Percentiles rank a stretch among this genome's conserved stretches.
phyloP scores from a whole-genome alignment of 495 filamentous ascomycete genomes.

The Melanomma pulvis-pyrius region DNA sequence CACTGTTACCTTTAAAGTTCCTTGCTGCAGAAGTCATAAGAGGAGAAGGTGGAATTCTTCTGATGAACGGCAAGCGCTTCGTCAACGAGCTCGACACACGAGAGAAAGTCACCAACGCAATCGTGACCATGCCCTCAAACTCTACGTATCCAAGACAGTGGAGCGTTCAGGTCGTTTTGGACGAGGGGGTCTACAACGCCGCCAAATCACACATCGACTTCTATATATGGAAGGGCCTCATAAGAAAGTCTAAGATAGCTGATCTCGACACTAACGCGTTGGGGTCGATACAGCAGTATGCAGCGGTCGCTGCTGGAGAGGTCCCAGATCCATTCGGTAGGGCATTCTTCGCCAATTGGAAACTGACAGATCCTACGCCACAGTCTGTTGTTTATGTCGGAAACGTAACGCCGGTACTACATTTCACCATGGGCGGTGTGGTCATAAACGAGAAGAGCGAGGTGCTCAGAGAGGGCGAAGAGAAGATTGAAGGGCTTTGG shows the following conservation, averaged over 20 bases:
- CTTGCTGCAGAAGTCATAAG: constrained; percentile 63
- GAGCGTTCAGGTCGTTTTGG: constrained; percentile 58
- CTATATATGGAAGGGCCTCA: constrained; percentile 60
- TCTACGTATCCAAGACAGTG: constrained; percentile 50
- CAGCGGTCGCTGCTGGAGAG: constrained; percentile 45
- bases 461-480: constrained; percentile 45
- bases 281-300: constrained; percentile 53
- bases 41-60: constrained; percentile 60
- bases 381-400: constrained; percentile 59
- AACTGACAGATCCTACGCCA: constrained; percentile 48
- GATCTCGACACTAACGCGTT: constrained; percentile 51
- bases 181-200: constrained; percentile 57
- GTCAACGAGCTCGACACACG: constrained; percentile 61
- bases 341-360: constrained; percentile 58
- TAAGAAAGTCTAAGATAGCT: constrained; percentile 54
- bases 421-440: constrained; percentile 64
- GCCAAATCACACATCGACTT: constrained; percentile 59
- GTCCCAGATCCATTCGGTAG: constrained; percentile 50
- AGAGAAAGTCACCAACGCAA: constrained; percentile 54
- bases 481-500: constrained; percentile 53
- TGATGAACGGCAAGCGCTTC: constrained; percentile 53
- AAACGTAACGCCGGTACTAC: constrained; percentile 60
- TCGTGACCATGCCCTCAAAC: constrained; percentile 47
- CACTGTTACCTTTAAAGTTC: constrained; percentile 53
- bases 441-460: constrained; percentile 51